These are phyloP conservation scores for Pythium biforme DNA, from an alignment of 352 stramenopile species.

Conservation along the genomic window DNA sequence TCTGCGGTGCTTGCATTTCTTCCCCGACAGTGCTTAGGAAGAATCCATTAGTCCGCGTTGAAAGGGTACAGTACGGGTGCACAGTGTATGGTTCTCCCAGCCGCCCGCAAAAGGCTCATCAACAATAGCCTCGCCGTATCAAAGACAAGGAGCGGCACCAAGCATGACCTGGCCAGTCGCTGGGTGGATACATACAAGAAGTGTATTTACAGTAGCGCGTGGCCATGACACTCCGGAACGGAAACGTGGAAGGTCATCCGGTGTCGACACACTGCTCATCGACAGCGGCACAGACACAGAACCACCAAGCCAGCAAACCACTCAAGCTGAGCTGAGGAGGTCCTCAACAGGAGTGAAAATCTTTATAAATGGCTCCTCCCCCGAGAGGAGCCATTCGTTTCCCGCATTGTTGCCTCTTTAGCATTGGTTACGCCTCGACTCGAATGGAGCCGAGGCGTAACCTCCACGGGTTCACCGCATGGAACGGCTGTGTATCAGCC, in stretches of 20 bases:
- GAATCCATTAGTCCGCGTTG: background rate
- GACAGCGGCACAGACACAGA: slow-evolving; percentile 3
- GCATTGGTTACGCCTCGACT: background rate
- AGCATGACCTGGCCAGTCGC: too few species aligned
- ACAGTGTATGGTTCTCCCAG: background rate
- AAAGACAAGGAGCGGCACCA: background rate
- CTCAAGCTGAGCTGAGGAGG: too few species aligned
- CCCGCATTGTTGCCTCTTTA: background rate
- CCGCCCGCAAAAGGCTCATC: background rate
- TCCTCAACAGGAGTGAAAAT: background rate
- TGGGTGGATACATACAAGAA: too few species aligned
- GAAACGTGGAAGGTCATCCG: background rate
- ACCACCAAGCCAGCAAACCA: too few species aligned
- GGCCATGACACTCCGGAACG: background rate
- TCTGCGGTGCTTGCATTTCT: background rate
- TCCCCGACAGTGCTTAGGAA: background rate
- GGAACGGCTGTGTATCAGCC: background rate
- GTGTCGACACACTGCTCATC: background rate
- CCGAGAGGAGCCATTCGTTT: slow-evolving; percentile 2
- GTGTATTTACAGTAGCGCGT: background rate
- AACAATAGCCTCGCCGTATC: background rate
- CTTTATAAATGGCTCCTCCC: background rate
- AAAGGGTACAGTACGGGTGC: background rate
- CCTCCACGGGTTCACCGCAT: background rate
- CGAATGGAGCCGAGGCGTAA: background rate